phyloP scores from a whole-genome alignment of 495 filamentous ascomycete species.

The Xylaria telfairii region DNA sequence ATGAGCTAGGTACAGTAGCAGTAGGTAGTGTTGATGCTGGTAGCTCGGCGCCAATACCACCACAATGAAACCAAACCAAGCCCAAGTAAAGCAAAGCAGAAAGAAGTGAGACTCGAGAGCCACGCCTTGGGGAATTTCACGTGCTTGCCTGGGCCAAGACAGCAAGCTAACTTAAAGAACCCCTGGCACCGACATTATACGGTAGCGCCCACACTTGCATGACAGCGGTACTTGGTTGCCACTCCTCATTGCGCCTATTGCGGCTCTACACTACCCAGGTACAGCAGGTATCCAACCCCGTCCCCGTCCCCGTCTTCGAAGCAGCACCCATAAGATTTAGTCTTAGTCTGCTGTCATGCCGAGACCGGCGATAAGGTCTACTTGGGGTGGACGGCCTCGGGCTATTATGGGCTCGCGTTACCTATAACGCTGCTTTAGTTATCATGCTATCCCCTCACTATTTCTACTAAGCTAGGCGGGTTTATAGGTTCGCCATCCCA shows the following conservation, averaged over 20 bases:
- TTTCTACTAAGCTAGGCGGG: background rate
- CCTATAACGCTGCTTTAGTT: constrained; percentile 15
- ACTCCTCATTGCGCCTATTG: background rate
- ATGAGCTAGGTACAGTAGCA: constrained; percentile 1
- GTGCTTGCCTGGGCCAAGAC: constrained; percentile 9
- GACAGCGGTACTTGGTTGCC: background rate
- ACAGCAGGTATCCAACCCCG: background rate
- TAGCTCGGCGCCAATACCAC: constrained; percentile 3
- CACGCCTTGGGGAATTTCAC: constrained; percentile 9
- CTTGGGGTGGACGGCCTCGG: background rate
- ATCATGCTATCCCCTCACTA: constrained; percentile 6
- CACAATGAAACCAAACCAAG: background rate
- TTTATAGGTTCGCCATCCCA: background rate
- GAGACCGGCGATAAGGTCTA: constrained; percentile 25
- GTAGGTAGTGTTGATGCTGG: background rate
- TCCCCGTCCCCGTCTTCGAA: constrained; percentile 8
- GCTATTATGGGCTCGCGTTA: background rate
- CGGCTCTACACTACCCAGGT: background rate
- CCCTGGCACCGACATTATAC: constrained; percentile 2
- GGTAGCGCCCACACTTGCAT: constrained; percentile 14
- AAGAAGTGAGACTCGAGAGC: constrained; percentile 5
- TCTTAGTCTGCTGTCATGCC: constrained; percentile 10
- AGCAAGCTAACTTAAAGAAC: background rate
- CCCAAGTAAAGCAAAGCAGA: too few species aligned
- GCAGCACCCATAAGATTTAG: background rate